Base-by-base conservation (phyloP, 371 early-diverging fungal genomes). In the Lichtheimia ramosa region DNA sequence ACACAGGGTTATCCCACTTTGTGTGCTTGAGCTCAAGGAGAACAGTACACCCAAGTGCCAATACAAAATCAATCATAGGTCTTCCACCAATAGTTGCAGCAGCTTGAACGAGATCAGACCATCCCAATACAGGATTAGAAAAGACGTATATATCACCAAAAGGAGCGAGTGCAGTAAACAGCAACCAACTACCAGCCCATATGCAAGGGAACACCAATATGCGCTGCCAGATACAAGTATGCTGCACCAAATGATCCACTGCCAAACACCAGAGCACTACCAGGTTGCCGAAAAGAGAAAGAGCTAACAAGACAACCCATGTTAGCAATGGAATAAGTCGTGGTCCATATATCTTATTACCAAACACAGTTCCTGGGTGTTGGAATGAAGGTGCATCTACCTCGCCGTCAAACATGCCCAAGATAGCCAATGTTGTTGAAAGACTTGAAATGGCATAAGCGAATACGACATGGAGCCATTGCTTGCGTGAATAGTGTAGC, bases 101-200 rank as follows among this genome's bases (percentile, higher is more conserved):
- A 1, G 64, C 41, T 48, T 73, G 74, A 15, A 61, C 62, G 25
- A 76, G 53, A 16, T 68, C 69, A 10, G 71, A 52, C 73, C 73
- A 76, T 7, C 53, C 51, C 18, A 62, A 52, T 8, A 65, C 21
- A 3, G 64, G 25, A 15, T 61, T 67, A 6, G 69, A 59, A 23
- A 60, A 58, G 6, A 66, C 62, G 12, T 56, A 34, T 12, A 49
- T 66, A 28, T 76, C 77, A 14, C 77, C 77, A 14, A 75, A 27
- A 6, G 50, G 42, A 1, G 69, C 52, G 39, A 58, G 60, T 24
- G 65, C 48, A 23, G 48, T 40, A 16, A 62, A 16, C 0, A 68
- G 18, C 23, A 53, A 62, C 65, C 67, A 76, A 0, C 64, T 20
- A n/a, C 68, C 63, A 5, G 77, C 61, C 65, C 69, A 76, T 2